A percentile compares a stretch with the other conserved stretches of the same genome.
Evolutionary conservation across 192 early-diverging fungal genomes (phyloP).

Genomic region (Backusella macrospora): DNA sequence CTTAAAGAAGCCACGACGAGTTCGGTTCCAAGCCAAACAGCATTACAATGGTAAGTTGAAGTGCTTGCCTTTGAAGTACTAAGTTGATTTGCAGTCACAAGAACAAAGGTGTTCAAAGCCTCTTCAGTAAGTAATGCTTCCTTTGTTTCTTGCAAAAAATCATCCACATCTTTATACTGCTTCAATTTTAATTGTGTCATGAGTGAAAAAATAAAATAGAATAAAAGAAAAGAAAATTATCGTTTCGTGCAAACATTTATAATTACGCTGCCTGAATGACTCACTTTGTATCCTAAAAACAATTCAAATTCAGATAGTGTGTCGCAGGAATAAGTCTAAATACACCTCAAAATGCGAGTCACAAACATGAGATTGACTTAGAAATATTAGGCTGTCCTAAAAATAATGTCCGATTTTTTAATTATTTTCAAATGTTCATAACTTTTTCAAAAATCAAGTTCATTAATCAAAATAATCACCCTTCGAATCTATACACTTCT

Average conservation of each 20-base stretch:
- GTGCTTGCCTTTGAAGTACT: not conserved
- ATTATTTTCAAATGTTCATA: too few species aligned
- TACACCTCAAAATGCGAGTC: too few species aligned
- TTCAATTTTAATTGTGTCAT: not conserved
- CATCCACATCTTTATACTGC: not conserved
- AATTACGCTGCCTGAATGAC: not conserved
- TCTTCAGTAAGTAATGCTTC: not conserved
- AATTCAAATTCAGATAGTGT: too few species aligned
- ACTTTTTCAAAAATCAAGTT: too few species aligned
- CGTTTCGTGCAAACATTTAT: not conserved
- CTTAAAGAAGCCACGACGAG: not conserved
- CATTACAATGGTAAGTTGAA: not conserved
- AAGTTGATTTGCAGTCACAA: not conserved
- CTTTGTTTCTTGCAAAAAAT: not conserved
- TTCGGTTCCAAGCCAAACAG: not conserved
- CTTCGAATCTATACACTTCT: too few species aligned
- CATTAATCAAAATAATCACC: too few species aligned
- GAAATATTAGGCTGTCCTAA: too few species aligned
- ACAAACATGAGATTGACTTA: too few species aligned
- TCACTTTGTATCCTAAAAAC: not conserved
- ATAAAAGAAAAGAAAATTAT: not conserved
- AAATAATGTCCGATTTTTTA: too few species aligned
- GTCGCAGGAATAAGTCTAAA: too few species aligned
- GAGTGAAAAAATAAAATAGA: not conserved
- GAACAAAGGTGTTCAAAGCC: not conserved